These are phyloP conservation scores for Atalantia buxifolia DNA, from an alignment of 345 rosid genomes.

Conservation along the genomic window DNA sequence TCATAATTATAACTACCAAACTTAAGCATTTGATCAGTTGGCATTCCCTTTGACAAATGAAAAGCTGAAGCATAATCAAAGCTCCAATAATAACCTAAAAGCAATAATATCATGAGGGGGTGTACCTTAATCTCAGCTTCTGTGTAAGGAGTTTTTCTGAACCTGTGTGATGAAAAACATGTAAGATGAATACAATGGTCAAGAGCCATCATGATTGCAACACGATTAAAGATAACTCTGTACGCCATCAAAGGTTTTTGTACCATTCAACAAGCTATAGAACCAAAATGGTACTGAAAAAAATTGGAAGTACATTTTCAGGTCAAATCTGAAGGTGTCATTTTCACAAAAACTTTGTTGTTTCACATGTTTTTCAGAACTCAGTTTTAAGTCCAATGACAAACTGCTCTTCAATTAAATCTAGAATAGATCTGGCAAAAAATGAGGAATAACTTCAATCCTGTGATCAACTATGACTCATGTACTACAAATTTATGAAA, in stretches of 20 bases:
- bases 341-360: not conserved
- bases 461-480: not conserved
- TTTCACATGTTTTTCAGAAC: not conserved
- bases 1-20: not conserved
- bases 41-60: not conserved
- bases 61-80: not conserved
- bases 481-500: not conserved
- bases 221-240: not conserved
- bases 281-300: not conserved
- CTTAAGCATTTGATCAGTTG: not conserved
- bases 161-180: conserved; percentile 37
- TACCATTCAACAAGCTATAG: not conserved
- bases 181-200: not conserved
- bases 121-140: conserved; percentile 95
- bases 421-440: not conserved
- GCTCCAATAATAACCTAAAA: not conserved
- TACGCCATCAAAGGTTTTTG: not conserved
- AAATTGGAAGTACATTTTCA: not conserved
- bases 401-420: not conserved
- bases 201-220: not conserved
- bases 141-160: conserved; percentile 64
- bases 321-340: not conserved
- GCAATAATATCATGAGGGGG: not conserved
- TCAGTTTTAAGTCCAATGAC: not conserved
- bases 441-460: not conserved